Conservation (phyloP, 2,329 filamentous ascomycete species). For the Coniella vitis region DNA sequence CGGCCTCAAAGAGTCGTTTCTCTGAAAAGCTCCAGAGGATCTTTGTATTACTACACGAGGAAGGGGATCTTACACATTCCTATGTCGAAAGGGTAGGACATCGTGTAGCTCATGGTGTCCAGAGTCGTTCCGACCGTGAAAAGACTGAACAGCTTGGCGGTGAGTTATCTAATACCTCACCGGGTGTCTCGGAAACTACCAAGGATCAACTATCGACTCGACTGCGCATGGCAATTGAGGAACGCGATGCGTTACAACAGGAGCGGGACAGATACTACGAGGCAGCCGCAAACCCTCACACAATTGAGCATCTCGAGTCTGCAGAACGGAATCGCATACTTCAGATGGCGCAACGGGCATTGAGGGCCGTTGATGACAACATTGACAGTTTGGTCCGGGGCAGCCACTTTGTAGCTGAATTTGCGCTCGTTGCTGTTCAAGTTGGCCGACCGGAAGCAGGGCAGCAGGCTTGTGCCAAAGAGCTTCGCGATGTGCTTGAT, state of each 20-base stretch:
- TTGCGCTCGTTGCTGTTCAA: not conserved
- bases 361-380: not conserved
- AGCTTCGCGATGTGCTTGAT: not conserved
- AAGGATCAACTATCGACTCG: not conserved
- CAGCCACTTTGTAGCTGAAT: not conserved
- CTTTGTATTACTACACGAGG: not conserved
- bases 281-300: not conserved
- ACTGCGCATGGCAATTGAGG: not conserved
- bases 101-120: not conserved
- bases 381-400: not conserved
- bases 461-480: not conserved
- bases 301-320: not conserved
- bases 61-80: not conserved
- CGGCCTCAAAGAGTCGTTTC: not conserved
- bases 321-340: not conserved
- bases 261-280: not conserved
- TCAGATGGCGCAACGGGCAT: not conserved
- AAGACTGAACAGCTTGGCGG: not conserved
- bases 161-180: not conserved
- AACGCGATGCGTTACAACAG: not conserved
- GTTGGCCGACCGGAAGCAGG: not conserved
- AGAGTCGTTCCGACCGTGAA: not conserved
- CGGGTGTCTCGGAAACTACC: not conserved
- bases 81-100: not conserved
- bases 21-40: not conserved